Percentiles rank a stretch among this genome's conserved stretches.
Conservation (phyloP, 192 early-diverging fungal species). For the Entomortierella beljakovae region DNA sequence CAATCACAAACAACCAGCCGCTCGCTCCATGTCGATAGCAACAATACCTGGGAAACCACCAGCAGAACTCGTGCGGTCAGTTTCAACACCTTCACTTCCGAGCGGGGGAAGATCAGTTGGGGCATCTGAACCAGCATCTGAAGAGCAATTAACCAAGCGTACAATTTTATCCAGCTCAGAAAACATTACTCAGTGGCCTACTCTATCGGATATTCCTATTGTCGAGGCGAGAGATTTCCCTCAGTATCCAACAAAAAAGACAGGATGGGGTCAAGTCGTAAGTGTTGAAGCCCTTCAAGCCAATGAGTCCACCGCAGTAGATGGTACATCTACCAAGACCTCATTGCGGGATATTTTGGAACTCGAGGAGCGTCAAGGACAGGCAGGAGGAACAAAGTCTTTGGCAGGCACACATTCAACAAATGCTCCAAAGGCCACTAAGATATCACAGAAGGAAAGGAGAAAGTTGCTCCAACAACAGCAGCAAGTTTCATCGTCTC, state of each 20-base stretch:
- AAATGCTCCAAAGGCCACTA: conserved; percentile 18
- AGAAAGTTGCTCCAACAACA: conserved; percentile 38
- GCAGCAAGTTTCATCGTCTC: neutral
- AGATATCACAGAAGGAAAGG: conserved; percentile 54
- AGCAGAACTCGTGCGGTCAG: neutral
- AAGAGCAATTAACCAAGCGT: neutral
- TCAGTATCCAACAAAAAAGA: conserved; percentile 11
- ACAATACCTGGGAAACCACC: neutral
- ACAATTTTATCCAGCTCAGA: neutral
- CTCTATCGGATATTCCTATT: conserved; percentile 1
- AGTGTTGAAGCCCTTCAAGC: conserved; percentile 5
- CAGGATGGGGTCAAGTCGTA: conserved; percentile 20
- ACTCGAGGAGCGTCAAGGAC: conserved; percentile 33
- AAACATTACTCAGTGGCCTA: conserved; percentile 1
- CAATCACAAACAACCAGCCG: neutral
- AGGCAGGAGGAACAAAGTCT: neutral
- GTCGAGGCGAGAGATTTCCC: conserved; percentile 20
- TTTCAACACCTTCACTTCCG: neutral
- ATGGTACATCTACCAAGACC: conserved; percentile 8
- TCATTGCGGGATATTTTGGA: conserved; percentile 60
- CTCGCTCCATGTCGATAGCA: neutral
- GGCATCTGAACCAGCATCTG: neutral
- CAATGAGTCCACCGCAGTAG: neutral
- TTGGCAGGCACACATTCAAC: neutral
- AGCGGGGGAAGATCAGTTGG: neutral